phyloP scores from a whole-genome alignment of 73 alveolate genomes.

The Stentor roeselii region DNA sequence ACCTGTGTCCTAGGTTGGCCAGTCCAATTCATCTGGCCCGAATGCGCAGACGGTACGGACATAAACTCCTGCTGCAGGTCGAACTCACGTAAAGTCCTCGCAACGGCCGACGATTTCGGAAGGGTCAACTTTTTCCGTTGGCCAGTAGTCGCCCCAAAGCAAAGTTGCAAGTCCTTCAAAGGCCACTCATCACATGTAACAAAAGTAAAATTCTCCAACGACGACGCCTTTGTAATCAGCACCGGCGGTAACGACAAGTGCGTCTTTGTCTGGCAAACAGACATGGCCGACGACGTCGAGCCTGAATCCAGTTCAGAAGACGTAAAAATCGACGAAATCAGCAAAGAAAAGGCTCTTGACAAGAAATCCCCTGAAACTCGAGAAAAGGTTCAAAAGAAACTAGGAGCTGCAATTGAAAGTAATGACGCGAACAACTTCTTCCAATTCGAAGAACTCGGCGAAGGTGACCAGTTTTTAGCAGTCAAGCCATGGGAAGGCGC shows the following conservation, averaged over 20 bases:
- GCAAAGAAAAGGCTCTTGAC: slow-evolving; percentile 34
- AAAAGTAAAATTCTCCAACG: slow-evolving; percentile 86
- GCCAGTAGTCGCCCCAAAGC: slow-evolving; percentile 92
- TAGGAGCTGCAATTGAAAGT: slow-evolving; percentile 55
- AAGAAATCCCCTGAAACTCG: slow-evolving; percentile 38
- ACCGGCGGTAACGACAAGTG: slow-evolving; percentile 98
- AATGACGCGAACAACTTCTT: slow-evolving; percentile 38
- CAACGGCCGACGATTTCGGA: slow-evolving; percentile 93
- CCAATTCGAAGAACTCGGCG: slow-evolving; percentile 82
- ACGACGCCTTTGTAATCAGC: slow-evolving; percentile 81
- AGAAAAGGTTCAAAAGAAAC: slow-evolving; percentile 33
- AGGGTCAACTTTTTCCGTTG: slow-evolving; percentile 87
- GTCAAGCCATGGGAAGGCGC: slow-evolving; percentile 79
- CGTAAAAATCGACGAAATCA: slow-evolving; percentile 50
- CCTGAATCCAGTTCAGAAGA: slow-evolving; percentile 26
- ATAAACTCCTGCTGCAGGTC: slow-evolving; percentile 92
- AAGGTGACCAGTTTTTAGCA: slow-evolving; percentile 83
- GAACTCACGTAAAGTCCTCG: slow-evolving; percentile 60
- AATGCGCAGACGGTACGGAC: slow-evolving; percentile 85
- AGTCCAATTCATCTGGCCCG: slow-evolving; percentile 94
- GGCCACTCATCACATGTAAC: slow-evolving; percentile 98
- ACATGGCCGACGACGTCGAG: slow-evolving; percentile 65
- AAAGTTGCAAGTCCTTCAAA: slow-evolving; percentile 80
- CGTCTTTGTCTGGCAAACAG: slow-evolving; percentile 95
- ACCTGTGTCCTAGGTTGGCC: slow-evolving; percentile 97